Evolutionary conservation across 2,329 filamentous ascomycete species (phyloP).

Genomic region (Hansfordia pulvinata): DNA sequence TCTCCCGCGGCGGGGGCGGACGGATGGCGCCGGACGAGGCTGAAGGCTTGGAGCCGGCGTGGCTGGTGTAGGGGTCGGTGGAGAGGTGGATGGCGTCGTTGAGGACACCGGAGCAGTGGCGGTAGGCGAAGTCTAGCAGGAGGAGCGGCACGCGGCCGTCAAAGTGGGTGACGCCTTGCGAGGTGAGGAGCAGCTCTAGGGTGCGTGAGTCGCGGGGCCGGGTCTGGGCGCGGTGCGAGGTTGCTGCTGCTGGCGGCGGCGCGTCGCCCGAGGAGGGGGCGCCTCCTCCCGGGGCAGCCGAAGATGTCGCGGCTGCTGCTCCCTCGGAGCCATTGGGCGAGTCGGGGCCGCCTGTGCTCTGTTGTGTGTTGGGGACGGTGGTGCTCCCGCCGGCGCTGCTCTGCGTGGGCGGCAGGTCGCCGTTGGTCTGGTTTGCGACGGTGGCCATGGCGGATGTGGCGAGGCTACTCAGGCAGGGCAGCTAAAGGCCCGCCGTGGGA

Average conservation of each 20-base stretch:
- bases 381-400: no score
- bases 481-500: no score
- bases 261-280: background rate
- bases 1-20: slow-evolving; percentile 31
- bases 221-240: slow-evolving; percentile 14
- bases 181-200: slow-evolving; percentile 66
- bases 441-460: slow-evolving; percentile 14
- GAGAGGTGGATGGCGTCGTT: slow-evolving; percentile 57
- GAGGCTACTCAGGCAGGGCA: background rate
- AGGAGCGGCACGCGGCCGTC: slow-evolving; percentile 72
- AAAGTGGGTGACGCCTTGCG: slow-evolving; percentile 66
- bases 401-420: slow-evolving; percentile 27
- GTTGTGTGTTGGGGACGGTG: no score
- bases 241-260: slow-evolving; percentile 1
- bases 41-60: slow-evolving; percentile 38
- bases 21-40: slow-evolving; percentile 34
- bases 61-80: slow-evolving; percentile 51
- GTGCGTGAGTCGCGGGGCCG: slow-evolving; percentile 68
- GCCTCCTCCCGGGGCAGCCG: slow-evolving; percentile 7
- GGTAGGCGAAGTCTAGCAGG: slow-evolving; percentile 77
- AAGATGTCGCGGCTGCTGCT: slow-evolving; percentile 7
- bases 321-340: slow-evolving; percentile 19
- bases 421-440: slow-evolving; percentile 37
- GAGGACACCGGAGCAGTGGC: slow-evolving; percentile 61
- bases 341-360: slow-evolving; percentile 9